phyloP scores from a whole-genome alignment of 768 basidiomycete genomes.

The Lactifluus echinatus region DNA sequence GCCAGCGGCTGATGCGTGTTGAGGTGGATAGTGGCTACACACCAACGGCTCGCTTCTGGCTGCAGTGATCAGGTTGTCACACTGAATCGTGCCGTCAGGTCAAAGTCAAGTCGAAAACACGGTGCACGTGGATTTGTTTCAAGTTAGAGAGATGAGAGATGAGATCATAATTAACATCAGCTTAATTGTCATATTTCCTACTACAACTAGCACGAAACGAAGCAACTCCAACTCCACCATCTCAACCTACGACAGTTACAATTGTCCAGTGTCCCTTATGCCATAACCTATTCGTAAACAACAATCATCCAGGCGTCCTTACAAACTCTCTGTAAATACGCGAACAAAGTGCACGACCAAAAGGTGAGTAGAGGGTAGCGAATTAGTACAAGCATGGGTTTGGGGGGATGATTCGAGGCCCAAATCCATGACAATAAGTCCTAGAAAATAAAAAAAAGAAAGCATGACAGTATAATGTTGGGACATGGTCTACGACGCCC shows the following conservation, averaged over 20 bases:
- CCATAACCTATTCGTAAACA: not conserved
- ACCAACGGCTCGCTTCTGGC: too few species aligned
- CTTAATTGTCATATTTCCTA: not conserved
- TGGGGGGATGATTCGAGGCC: not conserved
- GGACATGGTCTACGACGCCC: not conserved
- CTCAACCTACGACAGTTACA: not conserved
- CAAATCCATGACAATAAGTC: conserved; percentile 9
- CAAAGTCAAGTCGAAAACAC: too few species aligned
- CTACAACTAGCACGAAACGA: not conserved
- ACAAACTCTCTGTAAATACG: not conserved
- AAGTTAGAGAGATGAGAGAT: not conserved
- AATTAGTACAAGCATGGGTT: not conserved
- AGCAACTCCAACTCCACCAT: not conserved
- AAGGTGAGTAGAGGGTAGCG: not conserved
- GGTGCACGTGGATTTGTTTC: too few species aligned
- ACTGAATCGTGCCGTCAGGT: too few species aligned
- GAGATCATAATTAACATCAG: not conserved
- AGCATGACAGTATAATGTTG: not conserved
- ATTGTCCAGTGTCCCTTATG: not conserved
- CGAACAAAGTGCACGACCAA: not conserved
- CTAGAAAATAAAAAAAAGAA: conserved; percentile 9
- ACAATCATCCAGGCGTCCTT: not conserved
- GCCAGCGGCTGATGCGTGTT: too few species aligned
- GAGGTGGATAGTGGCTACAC: too few species aligned
- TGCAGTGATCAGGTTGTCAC: too few species aligned